These are phyloP conservation scores for Colletotrichum caudatum DNA, from an alignment of 2,329 filamentous ascomycete species.

Conservation along the genomic window DNA sequence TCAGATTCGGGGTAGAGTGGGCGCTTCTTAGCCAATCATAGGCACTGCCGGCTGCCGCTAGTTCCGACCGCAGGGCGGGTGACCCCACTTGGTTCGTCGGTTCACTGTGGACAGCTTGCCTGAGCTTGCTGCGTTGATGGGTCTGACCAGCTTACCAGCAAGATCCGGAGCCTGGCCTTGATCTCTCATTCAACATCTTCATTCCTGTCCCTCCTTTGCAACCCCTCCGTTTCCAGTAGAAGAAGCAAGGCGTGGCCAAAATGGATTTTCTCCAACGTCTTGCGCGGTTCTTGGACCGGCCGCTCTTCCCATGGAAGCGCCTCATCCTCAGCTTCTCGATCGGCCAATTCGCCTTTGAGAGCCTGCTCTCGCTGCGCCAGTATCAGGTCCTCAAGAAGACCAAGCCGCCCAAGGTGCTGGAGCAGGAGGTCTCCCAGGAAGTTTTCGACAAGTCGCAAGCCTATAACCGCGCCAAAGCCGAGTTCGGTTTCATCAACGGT, in stretches of 20 bases:
- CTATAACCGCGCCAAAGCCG: conserved; percentile 95
- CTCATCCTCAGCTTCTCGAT: conserved; percentile 95
- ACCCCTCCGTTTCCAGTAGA: conserved; percentile 4
- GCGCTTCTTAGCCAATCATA: conserved; percentile 20
- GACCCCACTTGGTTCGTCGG: conserved; percentile 30
- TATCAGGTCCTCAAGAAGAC: conserved; percentile 86
- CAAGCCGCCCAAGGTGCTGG: conserved; percentile 85
- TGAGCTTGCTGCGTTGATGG: conserved; percentile 10
- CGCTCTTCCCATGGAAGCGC: conserved; percentile 96
- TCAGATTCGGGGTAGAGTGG: conserved; percentile 19
- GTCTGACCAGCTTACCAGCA: conserved; percentile 16
- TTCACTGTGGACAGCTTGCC: conserved; percentile 41
- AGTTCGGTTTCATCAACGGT: conserved; percentile 84
- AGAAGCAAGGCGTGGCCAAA: conserved; percentile 20
- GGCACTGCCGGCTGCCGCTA: conserved; percentile 27
- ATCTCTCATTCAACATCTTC: conserved; percentile 30
- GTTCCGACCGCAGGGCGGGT: conserved; percentile 23
- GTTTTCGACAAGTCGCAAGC: conserved; percentile 96
- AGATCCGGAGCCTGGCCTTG: conserved; percentile 7
- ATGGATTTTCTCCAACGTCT: conserved; percentile 67
- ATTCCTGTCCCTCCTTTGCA: conserved; percentile 39
- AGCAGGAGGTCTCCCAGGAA: conserved; percentile 87
- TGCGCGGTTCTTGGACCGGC: conserved; percentile 87
- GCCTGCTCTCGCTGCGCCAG: conserved; percentile 89
- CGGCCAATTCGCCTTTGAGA: conserved; percentile 90